phyloP scores from a whole-genome alignment of 2,329 filamentous ascomycete genomes.

The Pseudogymnoascus sp. region DNA sequence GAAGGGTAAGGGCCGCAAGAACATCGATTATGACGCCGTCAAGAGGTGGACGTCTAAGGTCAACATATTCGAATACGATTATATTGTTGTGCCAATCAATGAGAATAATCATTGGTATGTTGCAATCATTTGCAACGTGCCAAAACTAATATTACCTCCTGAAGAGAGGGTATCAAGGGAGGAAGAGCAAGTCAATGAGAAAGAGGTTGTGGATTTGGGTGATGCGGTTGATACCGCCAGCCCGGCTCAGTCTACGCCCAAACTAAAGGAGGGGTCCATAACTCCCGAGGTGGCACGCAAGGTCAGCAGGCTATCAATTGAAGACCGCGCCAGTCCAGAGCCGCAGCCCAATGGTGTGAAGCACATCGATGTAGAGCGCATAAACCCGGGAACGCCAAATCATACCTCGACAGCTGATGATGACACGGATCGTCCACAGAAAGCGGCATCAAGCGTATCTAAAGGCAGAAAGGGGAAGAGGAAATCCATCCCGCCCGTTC shows the following conservation, averaged over 20 bases:
- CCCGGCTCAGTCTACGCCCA: background rate
- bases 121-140: constrained; percentile 87
- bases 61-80: constrained; percentile 79
- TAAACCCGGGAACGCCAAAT: background rate
- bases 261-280: background rate
- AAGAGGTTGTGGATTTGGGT: constrained; percentile 8
- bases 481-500: constrained; percentile 25
- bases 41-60: constrained; percentile 80
- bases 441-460: constrained; percentile 19
- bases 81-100: constrained; percentile 87
- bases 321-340: constrained; percentile 15
- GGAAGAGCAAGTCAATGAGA: background rate
- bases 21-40: constrained; percentile 80
- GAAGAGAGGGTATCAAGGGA: background rate
- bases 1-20: constrained; percentile 45
- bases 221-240: background rate
- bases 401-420: constrained; percentile 11
- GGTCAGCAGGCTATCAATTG: constrained; percentile 10
- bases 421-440: background rate
- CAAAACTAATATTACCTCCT: constrained; percentile 43
- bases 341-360: constrained; percentile 11
- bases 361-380: background rate
- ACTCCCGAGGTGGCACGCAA: constrained; percentile 14
- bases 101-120: constrained; percentile 87
- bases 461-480: constrained; percentile 30